Percentiles rank a stretch among this genome's conserved stretches.
phyloP scores from a whole-genome alignment of 805 yeast species.

The Jamesozyma lodderae region DNA sequence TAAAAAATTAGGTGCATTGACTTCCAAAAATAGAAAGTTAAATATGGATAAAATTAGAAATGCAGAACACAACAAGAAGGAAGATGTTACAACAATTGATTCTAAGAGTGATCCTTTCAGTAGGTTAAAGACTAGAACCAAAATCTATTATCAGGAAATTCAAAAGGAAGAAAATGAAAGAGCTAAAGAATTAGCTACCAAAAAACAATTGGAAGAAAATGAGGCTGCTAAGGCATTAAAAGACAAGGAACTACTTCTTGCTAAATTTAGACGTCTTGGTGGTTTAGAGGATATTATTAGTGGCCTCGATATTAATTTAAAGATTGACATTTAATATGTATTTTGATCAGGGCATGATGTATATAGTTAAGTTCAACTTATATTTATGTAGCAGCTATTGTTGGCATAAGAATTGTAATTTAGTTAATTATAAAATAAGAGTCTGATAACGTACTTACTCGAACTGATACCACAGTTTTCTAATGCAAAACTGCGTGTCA shows the following conservation, averaged over 20 bases:
- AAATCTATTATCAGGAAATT: constrained; percentile 58
- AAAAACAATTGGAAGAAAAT: constrained; percentile 33
- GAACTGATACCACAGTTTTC: too few species aligned
- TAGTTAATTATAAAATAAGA: too few species aligned
- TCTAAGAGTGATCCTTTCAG: constrained; percentile 72
- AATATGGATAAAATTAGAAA: constrained; percentile 68
- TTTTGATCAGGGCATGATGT: too few species aligned
- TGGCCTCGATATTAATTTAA: constrained; percentile 34
- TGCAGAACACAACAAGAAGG: constrained; percentile 63
- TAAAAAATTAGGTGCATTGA: constrained; percentile 56
- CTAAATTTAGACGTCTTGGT: constrained; percentile 51
- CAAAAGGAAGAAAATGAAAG: constrained; percentile 50
- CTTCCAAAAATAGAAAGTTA: constrained; percentile 75
- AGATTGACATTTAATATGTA: constrained; percentile 30
- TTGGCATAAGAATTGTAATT: too few species aligned
- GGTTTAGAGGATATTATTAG: constrained; percentile 45
- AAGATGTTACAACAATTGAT: constrained; percentile 23
- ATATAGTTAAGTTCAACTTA: too few species aligned
- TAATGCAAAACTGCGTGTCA: too few species aligned
- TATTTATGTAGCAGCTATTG: too few species aligned
- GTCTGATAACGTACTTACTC: too few species aligned
- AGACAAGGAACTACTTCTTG: constrained; percentile 38
- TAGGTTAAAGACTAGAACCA: constrained; percentile 79
- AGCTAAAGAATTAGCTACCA: constrained; percentile 46
- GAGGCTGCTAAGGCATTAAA: constrained; percentile 37